Percentiles rank a stretch among this genome's conserved stretches.
Conservation (phyloP, 2,329 filamentous ascomycete genomes). For the Rugonectria rugulosa region DNA sequence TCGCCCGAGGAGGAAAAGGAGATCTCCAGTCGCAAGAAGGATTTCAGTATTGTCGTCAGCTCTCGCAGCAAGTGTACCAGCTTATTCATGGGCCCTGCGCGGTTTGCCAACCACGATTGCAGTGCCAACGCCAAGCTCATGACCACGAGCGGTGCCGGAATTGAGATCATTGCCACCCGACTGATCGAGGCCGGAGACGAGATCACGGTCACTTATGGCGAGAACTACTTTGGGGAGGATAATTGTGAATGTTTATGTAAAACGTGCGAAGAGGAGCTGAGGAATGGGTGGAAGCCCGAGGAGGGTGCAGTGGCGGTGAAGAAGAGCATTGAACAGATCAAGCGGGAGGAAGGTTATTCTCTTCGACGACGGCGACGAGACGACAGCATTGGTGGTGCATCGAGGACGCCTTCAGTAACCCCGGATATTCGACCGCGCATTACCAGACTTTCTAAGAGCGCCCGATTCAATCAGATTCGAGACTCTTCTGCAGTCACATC, state of each 20-base stretch:
- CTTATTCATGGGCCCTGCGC: slow-evolving; percentile 91
- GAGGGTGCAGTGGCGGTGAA: slow-evolving; percentile 55
- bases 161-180: slow-evolving; percentile 86
- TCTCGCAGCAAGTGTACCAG: slow-evolving; percentile 90
- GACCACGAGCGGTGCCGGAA: slow-evolving; percentile 83
- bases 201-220: slow-evolving; percentile 95
- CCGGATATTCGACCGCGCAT: slow-evolving; percentile 63
- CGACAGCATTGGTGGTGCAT: slow-evolving; percentile 57
- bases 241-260: slow-evolving; percentile 95
- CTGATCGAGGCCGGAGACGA: slow-evolving; percentile 89
- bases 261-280: slow-evolving; percentile 78
- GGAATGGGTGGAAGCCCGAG: slow-evolving; percentile 82
- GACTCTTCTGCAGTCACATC: slow-evolving; percentile 43
- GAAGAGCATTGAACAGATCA: slow-evolving; percentile 61
- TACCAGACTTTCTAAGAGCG: slow-evolving; percentile 48
- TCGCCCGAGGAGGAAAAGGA: slow-evolving; percentile 89
- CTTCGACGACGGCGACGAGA: slow-evolving; percentile 63
- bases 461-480: slow-evolving; percentile 43
- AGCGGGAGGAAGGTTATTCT: slow-evolving; percentile 59
- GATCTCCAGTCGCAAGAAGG: slow-evolving; percentile 81
- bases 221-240: slow-evolving; percentile 93
- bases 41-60: slow-evolving; percentile 97
- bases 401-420: slow-evolving; percentile 64
- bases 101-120: slow-evolving; percentile 98
- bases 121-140: slow-evolving; percentile 88